Conservation (phyloP, 1,284 basidiomycete species). For the Porodaedalea pini region DNA sequence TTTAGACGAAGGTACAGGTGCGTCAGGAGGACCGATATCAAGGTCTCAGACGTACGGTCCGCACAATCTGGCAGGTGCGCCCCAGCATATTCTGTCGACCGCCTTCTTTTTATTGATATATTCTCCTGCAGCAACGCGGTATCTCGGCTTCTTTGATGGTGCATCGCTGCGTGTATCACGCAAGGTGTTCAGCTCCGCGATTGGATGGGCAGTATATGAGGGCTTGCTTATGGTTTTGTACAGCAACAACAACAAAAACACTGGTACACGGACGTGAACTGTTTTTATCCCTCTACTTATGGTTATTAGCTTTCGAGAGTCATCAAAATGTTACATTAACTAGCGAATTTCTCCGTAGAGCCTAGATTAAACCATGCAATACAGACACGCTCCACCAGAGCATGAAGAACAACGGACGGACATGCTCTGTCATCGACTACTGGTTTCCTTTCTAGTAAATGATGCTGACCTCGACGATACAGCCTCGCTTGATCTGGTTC, state of each 20-base stretch:
- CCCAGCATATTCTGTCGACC: too few relatives aligned
- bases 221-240: conserved; percentile 65
- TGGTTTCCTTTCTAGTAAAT: too few relatives aligned
- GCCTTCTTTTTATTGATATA: conserved; percentile 7
- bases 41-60: conserved; percentile 60
- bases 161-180: conserved; percentile 77
- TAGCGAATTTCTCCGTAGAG: too few relatives aligned
- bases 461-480: too few relatives aligned
- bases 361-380: too few relatives aligned
- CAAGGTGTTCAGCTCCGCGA: conserved; percentile 86
- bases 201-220: conserved; percentile 93
- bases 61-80: conserved; percentile 66
- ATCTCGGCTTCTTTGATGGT: conserved; percentile 82
- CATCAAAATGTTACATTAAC: neutral
- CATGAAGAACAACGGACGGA: too few relatives aligned
- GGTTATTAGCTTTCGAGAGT: neutral
- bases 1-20: conserved; percentile 85
- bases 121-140: conserved; percentile 63
- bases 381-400: too few relatives aligned
- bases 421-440: too few relatives aligned
- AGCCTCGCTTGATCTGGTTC: too few relatives aligned
- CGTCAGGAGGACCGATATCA: conserved; percentile 70
- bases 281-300: neutral
- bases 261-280: neutral
- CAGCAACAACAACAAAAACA: conserved; percentile 5